Base-by-base conservation (phyloP, 176 grass and related monocot species). In the Aegilops tauschii region DNA sequence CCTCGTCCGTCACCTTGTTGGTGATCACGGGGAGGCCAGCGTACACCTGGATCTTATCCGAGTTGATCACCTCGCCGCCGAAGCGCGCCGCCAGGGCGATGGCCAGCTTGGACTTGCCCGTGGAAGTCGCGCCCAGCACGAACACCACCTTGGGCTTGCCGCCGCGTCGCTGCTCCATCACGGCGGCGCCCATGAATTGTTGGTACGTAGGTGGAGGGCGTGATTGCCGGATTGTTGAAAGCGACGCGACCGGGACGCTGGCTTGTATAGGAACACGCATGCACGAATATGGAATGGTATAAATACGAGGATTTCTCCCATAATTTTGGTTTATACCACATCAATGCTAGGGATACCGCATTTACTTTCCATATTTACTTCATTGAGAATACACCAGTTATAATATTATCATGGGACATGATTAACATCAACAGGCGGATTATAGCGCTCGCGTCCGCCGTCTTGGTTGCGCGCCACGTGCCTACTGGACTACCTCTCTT, bases 21-120 rank as follows among this genome's bases (percentile, higher is more conserved):
- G 89, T 87, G 39, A 86, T 65, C 64, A 90, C 77, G 32, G 80
- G 65, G 17, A 56, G 36, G 23, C 89, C 89, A 2, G n/a, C 77
- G 34, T 89, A 79, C 11, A 85, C 69, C 69, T 89, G 83, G 69
- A 89, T 89, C 77, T 89, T 89, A 35, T 89, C 88, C 0, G 88
- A 73, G 35, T 89, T 89, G 31, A 97, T 79, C 3, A 97, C 87
- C 45, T 97, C 93, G 1, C 93, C 93, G 5, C 77, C 11, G 21
- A 97, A 78, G 37, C 7, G 71, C 52, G 25, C 42, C n/a, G 92
- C 92, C 14, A 94, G 28, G 69, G 88, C 65, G 20, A 97, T 90
- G 18, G 95, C 90, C 3, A 95, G 84, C 75, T 94, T 91, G 2
- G 95, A 97, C 82, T 95, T 97, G 2, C 95, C 93, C 1, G 95